Conservation (phyloP, 1,139 yeast species). For the Suhomyces bolitotheri region DNA sequence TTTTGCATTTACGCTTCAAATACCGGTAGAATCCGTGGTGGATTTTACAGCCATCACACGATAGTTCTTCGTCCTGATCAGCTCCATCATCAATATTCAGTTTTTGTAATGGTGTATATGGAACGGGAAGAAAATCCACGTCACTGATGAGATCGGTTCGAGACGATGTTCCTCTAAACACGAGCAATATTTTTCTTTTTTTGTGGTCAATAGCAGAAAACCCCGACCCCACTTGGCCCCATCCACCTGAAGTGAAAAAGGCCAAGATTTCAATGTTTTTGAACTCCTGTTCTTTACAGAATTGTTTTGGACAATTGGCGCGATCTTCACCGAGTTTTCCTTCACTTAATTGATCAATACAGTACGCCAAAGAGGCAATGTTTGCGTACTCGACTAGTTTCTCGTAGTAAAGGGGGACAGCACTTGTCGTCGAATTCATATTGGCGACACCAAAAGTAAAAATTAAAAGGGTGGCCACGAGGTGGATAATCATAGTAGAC, state of each 20-base stretch:
- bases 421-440: not conserved
- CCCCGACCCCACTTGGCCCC: constrained; percentile 55
- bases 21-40: constrained; percentile 61
- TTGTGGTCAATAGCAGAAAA: constrained; percentile 44
- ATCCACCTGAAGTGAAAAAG: constrained; percentile 40
- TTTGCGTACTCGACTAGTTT: constrained; percentile 36
- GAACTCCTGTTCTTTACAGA: constrained; percentile 24
- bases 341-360: constrained; percentile 33
- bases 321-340: constrained; percentile 26
- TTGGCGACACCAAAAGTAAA: too few species aligned
- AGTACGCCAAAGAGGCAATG: constrained; percentile 40
- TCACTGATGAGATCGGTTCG: constrained; percentile 59
- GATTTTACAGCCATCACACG: constrained; percentile 52
- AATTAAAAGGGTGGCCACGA: too few species aligned
- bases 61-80: constrained; percentile 19
- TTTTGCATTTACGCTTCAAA: constrained; percentile 38
- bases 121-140: constrained; percentile 44
- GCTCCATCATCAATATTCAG: constrained; percentile 6
- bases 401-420: constrained; percentile 20
- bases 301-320: constrained; percentile 24
- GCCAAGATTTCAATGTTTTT: constrained; percentile 32
- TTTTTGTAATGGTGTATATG: constrained; percentile 31
- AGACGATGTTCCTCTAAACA: constrained; percentile 60
- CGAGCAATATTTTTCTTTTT: constrained; percentile 37
- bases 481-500: too few species aligned